Percentiles rank a stretch among this genome's conserved stretches.
phyloP scores from a whole-genome alignment of 768 basidiomycete genomes.

The Lanmaoa pseudosensibilis region DNA sequence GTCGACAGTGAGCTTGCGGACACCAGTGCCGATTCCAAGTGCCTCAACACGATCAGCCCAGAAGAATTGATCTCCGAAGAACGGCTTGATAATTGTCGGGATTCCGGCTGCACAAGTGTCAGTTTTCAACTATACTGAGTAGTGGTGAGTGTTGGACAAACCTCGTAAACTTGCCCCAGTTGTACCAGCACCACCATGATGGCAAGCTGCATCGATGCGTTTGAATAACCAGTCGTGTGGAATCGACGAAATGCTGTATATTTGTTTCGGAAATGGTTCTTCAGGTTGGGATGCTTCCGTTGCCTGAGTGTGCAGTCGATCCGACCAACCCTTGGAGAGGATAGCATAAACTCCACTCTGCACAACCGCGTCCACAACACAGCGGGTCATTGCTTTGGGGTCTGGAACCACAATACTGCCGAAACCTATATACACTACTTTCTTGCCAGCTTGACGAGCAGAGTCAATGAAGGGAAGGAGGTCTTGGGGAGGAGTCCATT shows the following conservation, averaged over 20 bases:
- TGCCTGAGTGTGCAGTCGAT: constrained; percentile 72
- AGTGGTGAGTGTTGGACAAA: constrained; percentile 33
- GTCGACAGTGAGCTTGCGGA: constrained; percentile 84
- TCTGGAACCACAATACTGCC: constrained; percentile 97
- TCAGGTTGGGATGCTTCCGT: constrained; percentile 60
- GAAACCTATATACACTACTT: constrained; percentile 96
- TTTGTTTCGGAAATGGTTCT: constrained; percentile 72
- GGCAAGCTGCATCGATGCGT: constrained; percentile 93
- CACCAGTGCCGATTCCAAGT: constrained; percentile 83
- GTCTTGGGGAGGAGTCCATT: constrained; percentile 84
- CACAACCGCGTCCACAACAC: constrained; percentile 84
- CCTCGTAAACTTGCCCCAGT: constrained; percentile 93
- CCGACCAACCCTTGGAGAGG: constrained; percentile 97
- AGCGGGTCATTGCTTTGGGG: constrained; percentile 88
- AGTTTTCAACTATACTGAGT: neutral
- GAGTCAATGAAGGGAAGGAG: constrained; percentile 80
- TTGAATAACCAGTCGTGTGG: constrained; percentile 97
- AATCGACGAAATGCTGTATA: constrained; percentile 81
- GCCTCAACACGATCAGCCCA: constrained; percentile 99
- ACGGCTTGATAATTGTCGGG: constrained; percentile 94
- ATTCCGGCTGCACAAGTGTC: constrained; percentile 62
- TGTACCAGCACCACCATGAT: constrained; percentile 97
- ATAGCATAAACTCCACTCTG: constrained; percentile 89
- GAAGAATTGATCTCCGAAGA: constrained; percentile 98
- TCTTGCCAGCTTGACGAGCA: constrained; percentile 75